Percentiles rank a stretch among this genome's conserved stretches.
These are phyloP conservation scores for Macrocystidia cucumis DNA, from an alignment of 1,284 basidiomycete species.

Conservation along the genomic window DNA sequence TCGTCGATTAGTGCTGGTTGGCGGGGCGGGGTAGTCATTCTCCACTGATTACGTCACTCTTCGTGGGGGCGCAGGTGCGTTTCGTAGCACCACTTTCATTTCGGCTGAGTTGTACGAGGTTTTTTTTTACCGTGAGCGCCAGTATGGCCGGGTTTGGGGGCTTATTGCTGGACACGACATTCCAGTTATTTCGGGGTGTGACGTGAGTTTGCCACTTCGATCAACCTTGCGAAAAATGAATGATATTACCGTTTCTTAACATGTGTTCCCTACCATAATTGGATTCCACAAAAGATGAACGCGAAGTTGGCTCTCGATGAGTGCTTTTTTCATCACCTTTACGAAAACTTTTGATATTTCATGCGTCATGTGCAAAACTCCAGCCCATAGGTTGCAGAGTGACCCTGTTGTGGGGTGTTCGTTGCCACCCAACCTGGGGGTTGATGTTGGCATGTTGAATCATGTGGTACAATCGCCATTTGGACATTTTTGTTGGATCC, in stretches of 20 bases:
- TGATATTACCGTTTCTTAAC: constrained; percentile 29
- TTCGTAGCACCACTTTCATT: constrained; percentile 28
- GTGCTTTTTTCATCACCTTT: not conserved
- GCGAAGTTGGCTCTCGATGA: not conserved
- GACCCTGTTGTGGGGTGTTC: too few relatives aligned
- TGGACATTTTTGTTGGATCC: too few relatives aligned
- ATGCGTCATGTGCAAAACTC: not conserved
- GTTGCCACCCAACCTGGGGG: too few relatives aligned
- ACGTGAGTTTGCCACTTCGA: constrained; percentile 43
- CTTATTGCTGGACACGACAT: too few relatives aligned
- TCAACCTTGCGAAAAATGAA: constrained; percentile 30
- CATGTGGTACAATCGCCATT: too few relatives aligned
- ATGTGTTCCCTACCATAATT: constrained; percentile 9
- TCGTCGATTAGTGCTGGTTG: constrained; percentile 47
- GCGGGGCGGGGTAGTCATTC: constrained; percentile 10
- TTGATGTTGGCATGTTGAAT: too few relatives aligned
- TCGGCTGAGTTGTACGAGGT: constrained; percentile 26
- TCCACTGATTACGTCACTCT: constrained; percentile 17
- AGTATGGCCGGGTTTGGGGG: too few relatives aligned
- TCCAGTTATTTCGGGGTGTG: constrained; percentile 16
- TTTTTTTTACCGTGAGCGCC: constrained; percentile 16
- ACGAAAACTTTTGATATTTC: not conserved
- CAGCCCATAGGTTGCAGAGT: too few relatives aligned
- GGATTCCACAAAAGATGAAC: not conserved
- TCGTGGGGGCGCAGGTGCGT: constrained; percentile 33